These are phyloP conservation scores for Epichloe glyceriae DNA, from an alignment of 2,329 filamentous ascomycete genomes.

Conservation along the genomic window DNA sequence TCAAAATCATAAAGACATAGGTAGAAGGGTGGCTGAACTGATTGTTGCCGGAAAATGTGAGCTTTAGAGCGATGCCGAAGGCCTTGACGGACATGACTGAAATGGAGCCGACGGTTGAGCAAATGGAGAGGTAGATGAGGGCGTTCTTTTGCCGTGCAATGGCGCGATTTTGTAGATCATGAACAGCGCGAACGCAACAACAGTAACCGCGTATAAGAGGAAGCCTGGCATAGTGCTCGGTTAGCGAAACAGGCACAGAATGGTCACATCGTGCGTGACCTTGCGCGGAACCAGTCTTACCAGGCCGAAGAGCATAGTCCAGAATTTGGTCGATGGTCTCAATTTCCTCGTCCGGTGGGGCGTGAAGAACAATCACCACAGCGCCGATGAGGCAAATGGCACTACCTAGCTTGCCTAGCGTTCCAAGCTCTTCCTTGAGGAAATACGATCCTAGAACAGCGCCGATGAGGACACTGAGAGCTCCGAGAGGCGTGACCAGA, in stretches of 20 bases:
- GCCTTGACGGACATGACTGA: constrained; percentile 99
- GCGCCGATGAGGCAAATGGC: constrained; percentile 93
- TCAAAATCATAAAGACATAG: constrained; percentile 93
- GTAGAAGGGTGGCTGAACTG: constrained; percentile 92
- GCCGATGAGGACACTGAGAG: constrained; percentile 86
- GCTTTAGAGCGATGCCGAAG: constrained; percentile 92
- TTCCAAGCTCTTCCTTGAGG: constrained; percentile 78
- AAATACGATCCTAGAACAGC: constrained; percentile 94
- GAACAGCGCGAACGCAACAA: constrained; percentile 70
- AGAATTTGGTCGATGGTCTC: constrained; percentile 85
- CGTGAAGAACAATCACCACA: constrained; percentile 94
- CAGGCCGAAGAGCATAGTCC: constrained; percentile 78
- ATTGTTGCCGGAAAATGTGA: constrained; percentile 86
- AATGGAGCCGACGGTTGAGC: constrained; percentile 90
- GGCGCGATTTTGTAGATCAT: constrained; percentile 97
- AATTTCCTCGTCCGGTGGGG: constrained; percentile 85
- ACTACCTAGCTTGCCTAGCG: constrained; percentile 83
- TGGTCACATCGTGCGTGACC: neutral
- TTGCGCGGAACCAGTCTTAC: constrained; percentile 34
- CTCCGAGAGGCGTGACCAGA: constrained; percentile 86
- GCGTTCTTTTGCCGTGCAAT: constrained; percentile 88
- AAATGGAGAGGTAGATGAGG: constrained; percentile 92
- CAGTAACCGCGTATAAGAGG: constrained; percentile 68
- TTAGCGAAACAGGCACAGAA: neutral
- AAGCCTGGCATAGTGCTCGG: constrained; percentile 49